Evolutionary conservation across 2,329 filamentous ascomycete species (phyloP).

Genomic region (Aspergillus sp.): DNA sequence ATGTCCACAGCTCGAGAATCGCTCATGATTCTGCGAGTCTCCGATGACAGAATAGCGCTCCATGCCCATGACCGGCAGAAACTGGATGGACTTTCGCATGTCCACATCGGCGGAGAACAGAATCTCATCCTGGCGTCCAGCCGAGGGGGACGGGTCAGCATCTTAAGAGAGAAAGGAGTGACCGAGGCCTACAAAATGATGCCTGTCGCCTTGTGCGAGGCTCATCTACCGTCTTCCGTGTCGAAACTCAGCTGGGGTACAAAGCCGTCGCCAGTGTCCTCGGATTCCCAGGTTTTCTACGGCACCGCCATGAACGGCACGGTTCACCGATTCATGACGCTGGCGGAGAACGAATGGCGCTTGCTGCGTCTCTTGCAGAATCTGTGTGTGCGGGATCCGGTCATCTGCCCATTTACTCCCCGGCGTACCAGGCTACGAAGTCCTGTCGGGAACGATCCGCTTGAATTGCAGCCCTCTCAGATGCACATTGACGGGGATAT

Average conservation of each 20-base stretch:
- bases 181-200: constrained; percentile 32
- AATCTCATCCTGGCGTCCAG: constrained; percentile 52
- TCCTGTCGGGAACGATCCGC: constrained; percentile 40
- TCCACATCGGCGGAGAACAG: constrained; percentile 40
- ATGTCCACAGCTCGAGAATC: constrained; percentile 57
- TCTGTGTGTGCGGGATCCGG: constrained; percentile 53
- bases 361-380: constrained; percentile 74
- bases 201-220: constrained; percentile 29
- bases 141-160: constrained; percentile 52
- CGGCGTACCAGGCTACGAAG: constrained; percentile 28
- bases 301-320: constrained; percentile 70
- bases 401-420: constrained; percentile 52
- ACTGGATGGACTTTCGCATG: constrained; percentile 34
- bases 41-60: constrained; percentile 32
- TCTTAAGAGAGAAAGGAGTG: constrained; percentile 28
- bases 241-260: constrained; percentile 28
- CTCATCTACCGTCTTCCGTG: constrained; percentile 35
- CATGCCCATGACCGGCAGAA: constrained; percentile 35
- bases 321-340: constrained; percentile 66
- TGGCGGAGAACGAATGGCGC: constrained; percentile 63
- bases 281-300: constrained; percentile 51
- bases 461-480: constrained; percentile 42
- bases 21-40: constrained; percentile 48
- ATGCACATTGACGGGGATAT: constrained; percentile 71
- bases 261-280: constrained; percentile 14